Evolutionary conservation across 768 basidiomycete species (phyloP).

Genomic region (Mycena alexandri): DNA sequence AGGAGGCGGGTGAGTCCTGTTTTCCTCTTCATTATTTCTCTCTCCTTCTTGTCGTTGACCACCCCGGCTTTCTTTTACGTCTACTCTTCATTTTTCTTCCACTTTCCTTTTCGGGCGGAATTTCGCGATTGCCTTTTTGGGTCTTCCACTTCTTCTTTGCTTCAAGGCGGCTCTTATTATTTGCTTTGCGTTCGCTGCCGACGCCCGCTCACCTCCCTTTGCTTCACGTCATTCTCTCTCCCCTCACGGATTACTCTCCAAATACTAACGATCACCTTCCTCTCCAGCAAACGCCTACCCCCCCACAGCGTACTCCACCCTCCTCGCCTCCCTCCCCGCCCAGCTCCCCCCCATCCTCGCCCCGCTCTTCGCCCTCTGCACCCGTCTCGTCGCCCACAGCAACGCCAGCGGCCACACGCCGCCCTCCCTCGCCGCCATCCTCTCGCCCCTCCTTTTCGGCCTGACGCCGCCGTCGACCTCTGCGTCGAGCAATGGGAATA

Average conservation of each 20-base stretch:
- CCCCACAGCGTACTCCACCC: slow-evolving; percentile 74
- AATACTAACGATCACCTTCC: slow-evolving; percentile 24
- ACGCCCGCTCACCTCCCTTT: background rate
- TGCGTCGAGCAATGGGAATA: too few species aligned
- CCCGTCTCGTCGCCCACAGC: slow-evolving; percentile 86
- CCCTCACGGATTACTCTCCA: background rate
- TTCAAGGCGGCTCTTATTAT: too few species aligned
- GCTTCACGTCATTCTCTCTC: too few species aligned
- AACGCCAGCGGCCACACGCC: slow-evolving; percentile 91
- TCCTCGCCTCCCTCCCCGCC: slow-evolving; percentile 75
- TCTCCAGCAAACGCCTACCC: slow-evolving; percentile 73
- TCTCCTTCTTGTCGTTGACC: slow-evolving; percentile 22
- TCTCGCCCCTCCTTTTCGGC: slow-evolving; percentile 92
- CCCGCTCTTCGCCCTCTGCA: slow-evolving; percentile 84
- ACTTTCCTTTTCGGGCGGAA: too few species aligned
- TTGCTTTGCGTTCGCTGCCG: too few species aligned
- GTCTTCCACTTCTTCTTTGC: too few species aligned
- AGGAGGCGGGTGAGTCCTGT: slow-evolving; percentile 81
- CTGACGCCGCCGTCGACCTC: slow-evolving; percentile 47
- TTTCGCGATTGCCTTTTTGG: too few species aligned
- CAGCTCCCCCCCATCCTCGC: slow-evolving; percentile 78
- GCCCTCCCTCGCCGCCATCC: slow-evolving; percentile 88
- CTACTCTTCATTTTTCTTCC: too few species aligned
- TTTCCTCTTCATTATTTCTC: slow-evolving; percentile 41
- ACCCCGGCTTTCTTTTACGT: too few species aligned